phyloP scores from a whole-genome alignment of 139 green algal genomes.

The Trebouxia sp. region DNA sequence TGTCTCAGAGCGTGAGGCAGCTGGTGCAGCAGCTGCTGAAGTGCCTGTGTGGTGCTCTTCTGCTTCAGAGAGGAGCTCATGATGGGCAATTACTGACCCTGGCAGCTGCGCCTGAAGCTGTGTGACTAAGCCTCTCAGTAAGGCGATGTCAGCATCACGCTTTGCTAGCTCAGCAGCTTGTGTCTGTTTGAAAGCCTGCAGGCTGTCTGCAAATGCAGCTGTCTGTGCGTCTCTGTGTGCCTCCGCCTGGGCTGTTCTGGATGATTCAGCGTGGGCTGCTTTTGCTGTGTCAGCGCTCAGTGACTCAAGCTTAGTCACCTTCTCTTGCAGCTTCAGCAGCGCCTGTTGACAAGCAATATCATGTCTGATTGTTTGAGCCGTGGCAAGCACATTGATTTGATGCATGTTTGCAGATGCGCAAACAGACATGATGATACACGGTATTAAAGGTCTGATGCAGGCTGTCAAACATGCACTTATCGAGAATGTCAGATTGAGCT shows the following conservation, averaged over 20 bases:
- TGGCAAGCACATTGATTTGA: too few species aligned
- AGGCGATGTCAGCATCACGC: conserved; percentile 1
- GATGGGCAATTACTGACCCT: neutral
- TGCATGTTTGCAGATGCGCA: too few species aligned
- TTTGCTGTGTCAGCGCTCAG: neutral
- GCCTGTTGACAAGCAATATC: neutral
- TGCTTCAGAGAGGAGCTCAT: too few species aligned
- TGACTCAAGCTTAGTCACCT: neutral
- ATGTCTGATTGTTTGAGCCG: too few species aligned
- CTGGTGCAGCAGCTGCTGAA: too few species aligned
- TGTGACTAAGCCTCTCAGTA: neutral
- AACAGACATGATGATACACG: too few species aligned
- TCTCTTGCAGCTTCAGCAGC: neutral
- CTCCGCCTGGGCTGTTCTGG: neutral
- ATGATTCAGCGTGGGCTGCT: neutral
- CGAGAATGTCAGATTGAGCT: too few species aligned
- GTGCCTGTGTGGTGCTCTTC: too few species aligned
- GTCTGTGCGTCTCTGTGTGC: neutral
- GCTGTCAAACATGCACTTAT: too few species aligned
- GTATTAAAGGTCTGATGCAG: too few species aligned
- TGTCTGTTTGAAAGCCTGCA: conserved; percentile 2
- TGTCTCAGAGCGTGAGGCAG: too few species aligned
- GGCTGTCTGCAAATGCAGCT: neutral
- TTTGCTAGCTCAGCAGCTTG: conserved; percentile 17
- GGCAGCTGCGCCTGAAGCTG: neutral